These are phyloP conservation scores for Candida ficus DNA, from an alignment of 805 yeast species.

Conservation along the genomic window DNA sequence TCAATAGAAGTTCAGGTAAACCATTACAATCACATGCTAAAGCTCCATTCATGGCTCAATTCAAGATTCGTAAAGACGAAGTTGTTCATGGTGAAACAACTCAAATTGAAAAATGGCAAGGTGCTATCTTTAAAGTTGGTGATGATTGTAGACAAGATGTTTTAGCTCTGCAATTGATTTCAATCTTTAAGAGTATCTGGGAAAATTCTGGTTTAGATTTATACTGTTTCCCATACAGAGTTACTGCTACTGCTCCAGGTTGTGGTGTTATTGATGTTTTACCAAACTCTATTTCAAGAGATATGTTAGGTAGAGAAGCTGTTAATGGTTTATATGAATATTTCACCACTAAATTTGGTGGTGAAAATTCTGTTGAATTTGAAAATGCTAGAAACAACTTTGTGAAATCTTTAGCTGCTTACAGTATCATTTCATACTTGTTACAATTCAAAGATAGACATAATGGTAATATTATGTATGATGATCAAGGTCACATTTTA, in stretches of 20 bases:
- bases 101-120: slow-evolving; percentile 71
- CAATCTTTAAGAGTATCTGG: slow-evolving; percentile 91
- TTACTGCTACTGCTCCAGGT: slow-evolving; percentile 98
- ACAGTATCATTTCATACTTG: slow-evolving; percentile 84
- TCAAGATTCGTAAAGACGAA: slow-evolving; percentile 66
- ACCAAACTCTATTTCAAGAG: slow-evolving; percentile 93
- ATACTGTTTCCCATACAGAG: slow-evolving; percentile 89
- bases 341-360: slow-evolving; percentile 87
- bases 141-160: slow-evolving; percentile 99
- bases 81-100: slow-evolving; percentile 34
- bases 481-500: slow-evolving; percentile 87
- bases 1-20: slow-evolving; percentile 84
- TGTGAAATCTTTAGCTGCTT: slow-evolving; percentile 91
- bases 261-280: slow-evolving; percentile 98
- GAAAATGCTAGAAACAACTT: slow-evolving; percentile 91
- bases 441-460: slow-evolving; percentile 96
- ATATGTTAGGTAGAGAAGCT: slow-evolving; percentile 98
- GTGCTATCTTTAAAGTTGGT: slow-evolving; percentile 98
- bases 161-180: slow-evolving; percentile 83
- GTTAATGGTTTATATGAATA: slow-evolving; percentile 95
- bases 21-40: slow-evolving; percentile 98
- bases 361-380: slow-evolving; percentile 84
- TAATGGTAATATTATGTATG: slow-evolving; percentile 97
- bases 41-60: slow-evolving; percentile 97
- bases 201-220: slow-evolving; percentile 81